Evolutionary conservation across 306 rosid genomes (phyloP), one percentile per base, ranked within the genome.

Genomic region (Cicer bijugum): DNA sequence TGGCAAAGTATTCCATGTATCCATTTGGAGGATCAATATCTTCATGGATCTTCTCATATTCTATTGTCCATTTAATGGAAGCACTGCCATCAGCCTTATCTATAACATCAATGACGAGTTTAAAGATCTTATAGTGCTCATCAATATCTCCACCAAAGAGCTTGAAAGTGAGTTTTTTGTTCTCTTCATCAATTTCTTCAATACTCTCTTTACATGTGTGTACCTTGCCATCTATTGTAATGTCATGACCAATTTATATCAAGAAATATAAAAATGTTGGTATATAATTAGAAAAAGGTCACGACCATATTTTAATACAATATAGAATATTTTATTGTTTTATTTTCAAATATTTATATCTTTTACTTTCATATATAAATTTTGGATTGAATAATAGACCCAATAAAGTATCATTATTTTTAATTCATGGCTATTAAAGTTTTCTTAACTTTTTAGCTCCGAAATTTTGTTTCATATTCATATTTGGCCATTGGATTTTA

Each of bases 1-100:
- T 75, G 51, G 4, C 7, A 0, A 57, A 1, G 8, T 7, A 67
- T 1, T 71, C 77, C 15, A 44, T 4, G 39, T 60, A 80, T 47
- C 70, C 76, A 67, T 60, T 8, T 12, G 87, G 84, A 67, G 72
- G 68, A 5, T 75, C 76, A 64, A 66, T 39, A 8, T 80, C 72
- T 7, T 59, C 82, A 8, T 23, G 15, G 11, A 2, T 1, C 11
- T 47, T 76, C 75, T 75, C 84, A 67, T 79, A 83, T 40, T 75
- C 84, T 23, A 71, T 0, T 10, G 15, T 66, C 82, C 84, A 75
- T 60, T 75, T 83, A 4, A 12, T 47, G 14, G 17, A 4, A 2
- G 19, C 64, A 45, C 7, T 4, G 0, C n/a, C 55, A 12, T 12
- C n/a, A 5, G 15, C 6, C 6, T 62, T 78, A 14, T 69, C 65